phyloP scores from a whole-genome alignment of 768 basidiomycete species.

The Rhodosporidiobolus odoratus region DNA sequence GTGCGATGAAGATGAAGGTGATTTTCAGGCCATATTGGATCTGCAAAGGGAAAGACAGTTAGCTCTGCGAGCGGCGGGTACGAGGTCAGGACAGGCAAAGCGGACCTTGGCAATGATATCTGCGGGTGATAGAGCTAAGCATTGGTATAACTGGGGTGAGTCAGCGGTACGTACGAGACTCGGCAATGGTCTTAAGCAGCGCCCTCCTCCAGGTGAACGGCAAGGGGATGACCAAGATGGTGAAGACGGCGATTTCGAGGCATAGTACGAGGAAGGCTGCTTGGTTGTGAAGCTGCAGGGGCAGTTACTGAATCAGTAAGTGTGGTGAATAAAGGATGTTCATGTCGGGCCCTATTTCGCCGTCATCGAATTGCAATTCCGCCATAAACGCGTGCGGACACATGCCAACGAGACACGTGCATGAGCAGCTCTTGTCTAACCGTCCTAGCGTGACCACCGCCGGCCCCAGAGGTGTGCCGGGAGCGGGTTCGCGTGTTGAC shows the following conservation, averaged over 20 bases:
- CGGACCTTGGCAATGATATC: slow-evolving; percentile 35
- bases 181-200: slow-evolving; percentile 36
- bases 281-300: neutral
- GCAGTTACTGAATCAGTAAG: too few relatives aligned
- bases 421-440: too few relatives aligned
- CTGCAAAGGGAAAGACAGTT: neutral
- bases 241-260: slow-evolving; percentile 21
- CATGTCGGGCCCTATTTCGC: too few relatives aligned
- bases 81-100: too few relatives aligned
- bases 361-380: neutral
- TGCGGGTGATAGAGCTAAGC: neutral
- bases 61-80: neutral
- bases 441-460: too few relatives aligned
- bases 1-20: slow-evolving; percentile 61
- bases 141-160: neutral
- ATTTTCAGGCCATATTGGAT: slow-evolving; percentile 42
- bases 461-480: too few relatives aligned
- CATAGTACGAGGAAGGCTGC: neutral
- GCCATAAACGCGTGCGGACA: too few relatives aligned
- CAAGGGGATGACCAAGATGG: slow-evolving; percentile 29
- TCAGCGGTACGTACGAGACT: slow-evolving; percentile 6
- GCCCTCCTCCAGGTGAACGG: slow-evolving; percentile 35
- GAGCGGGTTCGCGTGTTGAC: too few relatives aligned
- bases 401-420: too few relatives aligned
- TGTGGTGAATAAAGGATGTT: too few relatives aligned